phyloP scores from a whole-genome alignment of 345 rosid genomes.

The Toxicodendron radicans region DNA sequence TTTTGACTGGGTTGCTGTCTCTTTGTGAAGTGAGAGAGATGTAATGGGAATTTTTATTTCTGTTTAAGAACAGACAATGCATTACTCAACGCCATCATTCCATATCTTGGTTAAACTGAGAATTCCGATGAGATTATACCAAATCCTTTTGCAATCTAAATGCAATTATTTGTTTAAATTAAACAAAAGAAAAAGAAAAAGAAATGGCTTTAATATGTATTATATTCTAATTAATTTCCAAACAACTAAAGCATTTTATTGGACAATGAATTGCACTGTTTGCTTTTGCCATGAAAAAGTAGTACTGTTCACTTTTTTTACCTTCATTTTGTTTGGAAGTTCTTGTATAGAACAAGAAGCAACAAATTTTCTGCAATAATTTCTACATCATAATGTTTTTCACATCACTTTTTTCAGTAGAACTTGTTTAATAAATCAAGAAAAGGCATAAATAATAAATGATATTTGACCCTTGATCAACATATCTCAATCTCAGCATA shows the following conservation, averaged over 20 bases:
- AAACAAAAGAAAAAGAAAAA: no score
- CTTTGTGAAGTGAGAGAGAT: background rate
- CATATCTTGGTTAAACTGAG: background rate
- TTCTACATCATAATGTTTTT: constrained; percentile 3
- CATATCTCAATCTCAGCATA: background rate
- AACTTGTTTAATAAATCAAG: background rate
- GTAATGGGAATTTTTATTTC: background rate
- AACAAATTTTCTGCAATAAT: background rate
- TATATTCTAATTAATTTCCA: no score
- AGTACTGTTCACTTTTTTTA: no score
- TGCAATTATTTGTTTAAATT: no score
- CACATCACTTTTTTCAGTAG: background rate
- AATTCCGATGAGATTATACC: no score
- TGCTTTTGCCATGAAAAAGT: no score
- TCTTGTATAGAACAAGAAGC: background rate
- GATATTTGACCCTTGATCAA: background rate
- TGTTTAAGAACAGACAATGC: background rate
- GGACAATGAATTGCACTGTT: no score
- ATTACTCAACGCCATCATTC: background rate
- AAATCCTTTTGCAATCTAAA: no score
- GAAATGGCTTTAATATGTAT: no score
- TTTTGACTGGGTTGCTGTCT: background rate
- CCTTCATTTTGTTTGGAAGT: background rate
- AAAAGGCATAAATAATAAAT: background rate
- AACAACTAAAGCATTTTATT: no score